Percentiles rank a stretch among this genome's conserved stretches.
Conservation (phyloP, 192 early-diverging fungal species). For the Mortierella claussenii region DNA sequence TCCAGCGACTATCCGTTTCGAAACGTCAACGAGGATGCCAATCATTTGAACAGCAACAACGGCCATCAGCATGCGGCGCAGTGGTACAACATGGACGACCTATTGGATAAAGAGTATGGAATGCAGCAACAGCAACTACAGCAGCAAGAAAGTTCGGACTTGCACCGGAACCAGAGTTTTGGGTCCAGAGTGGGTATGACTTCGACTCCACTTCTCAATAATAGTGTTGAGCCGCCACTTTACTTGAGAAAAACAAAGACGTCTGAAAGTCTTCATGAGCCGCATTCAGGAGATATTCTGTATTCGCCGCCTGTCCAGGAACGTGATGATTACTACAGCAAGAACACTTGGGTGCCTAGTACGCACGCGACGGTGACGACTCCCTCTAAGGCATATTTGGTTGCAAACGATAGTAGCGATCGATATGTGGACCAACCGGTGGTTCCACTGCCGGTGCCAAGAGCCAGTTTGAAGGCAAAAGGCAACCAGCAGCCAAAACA, state of each 20-base stretch:
- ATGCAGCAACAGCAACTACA: conserved; percentile 1
- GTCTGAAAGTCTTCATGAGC: conserved; percentile 6
- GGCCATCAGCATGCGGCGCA: conserved; percentile 14
- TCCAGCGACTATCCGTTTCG: too few relatives aligned
- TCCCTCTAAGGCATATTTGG: conserved; percentile 14
- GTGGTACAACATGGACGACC: conserved; percentile 44
- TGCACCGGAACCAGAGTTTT: neutral
- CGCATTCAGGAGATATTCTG: conserved; percentile 31
- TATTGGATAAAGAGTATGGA: conserved; percentile 42
- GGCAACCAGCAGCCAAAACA: neutral
- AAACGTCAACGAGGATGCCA: neutral
- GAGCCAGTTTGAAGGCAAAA: conserved; percentile 16
- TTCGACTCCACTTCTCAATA: neutral
- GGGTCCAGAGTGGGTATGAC: conserved; percentile 6
- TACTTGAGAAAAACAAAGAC: too few relatives aligned
- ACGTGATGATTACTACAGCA: too few relatives aligned
- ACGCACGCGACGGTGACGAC: neutral
- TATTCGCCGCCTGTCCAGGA: too few relatives aligned
- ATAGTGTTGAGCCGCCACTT: conserved; percentile 5
- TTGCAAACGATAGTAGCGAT: conserved; percentile 28
- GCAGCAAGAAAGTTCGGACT: too few relatives aligned
- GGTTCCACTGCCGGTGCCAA: conserved; percentile 25
- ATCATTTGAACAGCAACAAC: neutral
- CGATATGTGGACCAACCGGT: conserved; percentile 45
- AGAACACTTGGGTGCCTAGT: too few relatives aligned